Evolutionary conservation across 139 green algal genomes (phyloP).

Genomic region (Chlorella sp.): DNA sequence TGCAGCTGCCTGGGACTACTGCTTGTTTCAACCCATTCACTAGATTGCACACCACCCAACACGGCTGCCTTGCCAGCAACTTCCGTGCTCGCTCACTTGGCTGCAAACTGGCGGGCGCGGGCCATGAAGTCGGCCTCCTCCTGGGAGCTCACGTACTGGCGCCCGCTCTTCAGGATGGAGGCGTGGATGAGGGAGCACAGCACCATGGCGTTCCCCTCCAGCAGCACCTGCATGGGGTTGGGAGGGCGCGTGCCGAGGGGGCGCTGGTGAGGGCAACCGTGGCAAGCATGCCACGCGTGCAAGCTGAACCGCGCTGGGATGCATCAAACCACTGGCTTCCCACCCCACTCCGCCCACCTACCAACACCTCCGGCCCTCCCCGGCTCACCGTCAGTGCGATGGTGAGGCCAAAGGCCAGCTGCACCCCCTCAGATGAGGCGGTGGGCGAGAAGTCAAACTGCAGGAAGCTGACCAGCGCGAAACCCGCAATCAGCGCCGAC

Average conservation of each 20-base stretch:
- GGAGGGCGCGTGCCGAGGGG: not conserved
- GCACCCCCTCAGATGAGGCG: slow-evolving; percentile 1
- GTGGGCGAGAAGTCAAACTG: slow-evolving; percentile 9
- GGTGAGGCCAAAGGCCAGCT: slow-evolving; percentile 23
- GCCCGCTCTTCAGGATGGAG: slow-evolving; percentile 12
- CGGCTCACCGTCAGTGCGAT: slow-evolving; percentile 16
- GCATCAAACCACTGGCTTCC: no score
- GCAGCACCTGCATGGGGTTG: not conserved
- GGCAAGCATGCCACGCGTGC: no score
- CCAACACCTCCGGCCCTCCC: no score
- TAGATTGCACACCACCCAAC: no score
- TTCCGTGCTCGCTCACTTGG: not conserved
- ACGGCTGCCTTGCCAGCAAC: no score
- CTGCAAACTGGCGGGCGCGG: not conserved
- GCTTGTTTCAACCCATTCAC: no score
- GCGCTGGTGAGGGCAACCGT: no score
- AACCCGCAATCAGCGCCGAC: slow-evolving; percentile 19
- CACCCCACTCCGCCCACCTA: no score
- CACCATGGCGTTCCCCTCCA: slow-evolving; percentile 18
- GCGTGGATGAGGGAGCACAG: slow-evolving; percentile 21
- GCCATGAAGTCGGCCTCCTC: slow-evolving; percentile 33
- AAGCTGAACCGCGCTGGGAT: no score
- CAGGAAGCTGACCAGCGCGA: slow-evolving; percentile 7
- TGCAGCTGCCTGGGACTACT: not conserved
- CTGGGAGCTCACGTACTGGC: slow-evolving; percentile 16